These are phyloP conservation scores for Papiliotrema fonsecae DNA, from an alignment of 1,284 basidiomycete species.

Conservation along the genomic window DNA sequence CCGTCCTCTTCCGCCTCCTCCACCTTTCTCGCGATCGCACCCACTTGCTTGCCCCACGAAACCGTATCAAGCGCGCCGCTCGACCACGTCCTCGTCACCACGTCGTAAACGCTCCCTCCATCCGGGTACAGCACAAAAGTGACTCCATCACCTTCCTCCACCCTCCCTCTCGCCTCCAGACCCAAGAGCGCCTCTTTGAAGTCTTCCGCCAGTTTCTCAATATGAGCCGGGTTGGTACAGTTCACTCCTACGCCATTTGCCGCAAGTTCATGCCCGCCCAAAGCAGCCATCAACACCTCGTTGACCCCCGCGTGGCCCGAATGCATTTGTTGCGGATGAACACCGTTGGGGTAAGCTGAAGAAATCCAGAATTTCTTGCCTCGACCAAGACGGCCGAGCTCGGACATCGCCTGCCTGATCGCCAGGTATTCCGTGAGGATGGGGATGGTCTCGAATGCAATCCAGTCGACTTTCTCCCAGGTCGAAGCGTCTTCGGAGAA, in stretches of 20 bases:
- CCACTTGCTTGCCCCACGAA: slow-evolving; percentile 53
- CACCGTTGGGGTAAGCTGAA: slow-evolving; percentile 61
- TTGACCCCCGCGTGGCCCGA: slow-evolving; percentile 23
- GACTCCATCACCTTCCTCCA: slow-evolving; percentile 30
- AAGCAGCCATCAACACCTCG: slow-evolving; percentile 45
- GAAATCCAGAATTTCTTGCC: slow-evolving; percentile 71
- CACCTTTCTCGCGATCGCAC: slow-evolving; percentile 30
- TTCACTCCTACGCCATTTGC: slow-evolving; percentile 65
- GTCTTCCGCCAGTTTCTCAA: slow-evolving; percentile 19
- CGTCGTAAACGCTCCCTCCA: slow-evolving; percentile 59
- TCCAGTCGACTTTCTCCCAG: slow-evolving; percentile 59
- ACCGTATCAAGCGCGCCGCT: slow-evolving; percentile 14
- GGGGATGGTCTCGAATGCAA: slow-evolving; percentile 78
- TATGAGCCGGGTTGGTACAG: slow-evolving; percentile 55
- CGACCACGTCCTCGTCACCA: slow-evolving; percentile 53
- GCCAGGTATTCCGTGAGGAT: slow-evolving; percentile 61
- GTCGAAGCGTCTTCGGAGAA: slow-evolving; percentile 53
- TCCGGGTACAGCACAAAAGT: slow-evolving; percentile 71
- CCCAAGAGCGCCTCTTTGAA: slow-evolving; percentile 32
- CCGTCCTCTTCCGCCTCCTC: slow-evolving; percentile 9
- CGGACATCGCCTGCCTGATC: slow-evolving; percentile 59
- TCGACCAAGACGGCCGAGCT: slow-evolving; percentile 24
- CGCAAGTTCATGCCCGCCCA: slow-evolving; percentile 9
- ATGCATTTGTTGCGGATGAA: slow-evolving; percentile 50
- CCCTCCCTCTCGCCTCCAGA: background rate